Base-by-base conservation (phyloP, 1,284 basidiomycete species). In the Sanghuangporus sanghuang region DNA sequence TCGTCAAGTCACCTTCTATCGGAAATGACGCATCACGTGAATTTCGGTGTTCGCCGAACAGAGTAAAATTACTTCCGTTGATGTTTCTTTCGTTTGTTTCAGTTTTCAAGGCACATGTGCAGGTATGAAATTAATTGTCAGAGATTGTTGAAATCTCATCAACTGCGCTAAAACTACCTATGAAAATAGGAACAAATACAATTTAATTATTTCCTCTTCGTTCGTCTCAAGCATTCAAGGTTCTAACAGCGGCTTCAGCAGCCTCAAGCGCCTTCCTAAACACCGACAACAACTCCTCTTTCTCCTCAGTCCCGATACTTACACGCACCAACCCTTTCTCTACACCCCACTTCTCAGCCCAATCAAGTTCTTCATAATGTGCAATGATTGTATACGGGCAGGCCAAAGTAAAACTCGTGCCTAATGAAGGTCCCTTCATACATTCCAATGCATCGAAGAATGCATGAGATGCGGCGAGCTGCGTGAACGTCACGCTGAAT, bases 321-420 rank as follows among this genome's bases (percentile, higher is more conserved):
- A 98, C 84, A 64, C 97, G 82, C 5, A 99, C 92, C 52, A 99
- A 77, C 3, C 87, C 87, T 57, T 79, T 76, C 73, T 96, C 94
- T 5, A 99, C 94, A 16, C 94, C 96, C 74, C 86, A 95, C 66
- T 80, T 75, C 36, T 84, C 87, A 5, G 95, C 96, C 97, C 97
- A 99, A 39, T 92, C 92, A 63, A 98, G 77, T 76, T 99, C 97
- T 2, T 78, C 73, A 70, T 90, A 98, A 74, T 99, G 97, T 27
- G 94, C 97, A 23, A 99, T 80, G 66, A 99, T 89, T 2, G 94
- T 91, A 74, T 95, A 99, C 23, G 96, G 96, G 69, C 88, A 93
- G 32, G 93, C 94, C 14, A 97, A 82, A 1, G 96, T 98, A 75
- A 98, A 97, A 79, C 95, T 98, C 40, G 96, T 98, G 1, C 96